Percentiles rank a stretch among this genome's conserved stretches.
Conservation (phyloP, 768 basidiomycete genomes). For the Psilocybe cubensis region DNA sequence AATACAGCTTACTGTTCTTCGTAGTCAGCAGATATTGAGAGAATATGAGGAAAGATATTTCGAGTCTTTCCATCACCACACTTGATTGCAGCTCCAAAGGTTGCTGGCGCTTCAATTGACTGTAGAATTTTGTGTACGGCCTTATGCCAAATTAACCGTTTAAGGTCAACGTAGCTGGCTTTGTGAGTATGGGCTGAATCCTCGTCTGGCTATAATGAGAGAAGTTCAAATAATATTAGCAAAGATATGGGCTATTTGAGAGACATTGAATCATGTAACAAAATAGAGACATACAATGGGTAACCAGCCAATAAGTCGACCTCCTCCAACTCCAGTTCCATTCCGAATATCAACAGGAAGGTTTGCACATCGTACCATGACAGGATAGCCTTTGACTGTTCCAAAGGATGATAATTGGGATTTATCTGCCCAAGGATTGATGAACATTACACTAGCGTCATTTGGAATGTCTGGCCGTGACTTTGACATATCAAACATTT, state of each 20-base stretch:
- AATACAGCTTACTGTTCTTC: too few relatives aligned
- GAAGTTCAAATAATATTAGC: too few relatives aligned
- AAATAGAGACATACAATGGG: constrained; percentile 29
- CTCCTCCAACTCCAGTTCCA: constrained; percentile 33
- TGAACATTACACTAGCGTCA: constrained; percentile 27
- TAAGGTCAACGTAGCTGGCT: constrained; percentile 28
- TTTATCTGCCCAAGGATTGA: constrained; percentile 44
- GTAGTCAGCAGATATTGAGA: too few relatives aligned
- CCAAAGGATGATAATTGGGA: constrained; percentile 40
- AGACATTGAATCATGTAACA: background rate
- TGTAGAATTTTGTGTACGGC: too few relatives aligned
- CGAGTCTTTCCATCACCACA: too few relatives aligned
- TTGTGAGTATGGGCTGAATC: too few relatives aligned
- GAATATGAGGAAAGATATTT: too few relatives aligned
- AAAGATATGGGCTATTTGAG: too few relatives aligned
- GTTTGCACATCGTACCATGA: constrained; percentile 34
- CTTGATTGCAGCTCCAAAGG: too few relatives aligned
- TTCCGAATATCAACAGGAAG: constrained; percentile 35
- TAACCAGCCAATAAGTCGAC: constrained; percentile 37
- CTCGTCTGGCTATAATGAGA: too few relatives aligned
- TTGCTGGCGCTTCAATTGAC: too few relatives aligned
- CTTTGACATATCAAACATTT: background rate
- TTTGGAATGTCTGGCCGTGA: constrained; percentile 19
- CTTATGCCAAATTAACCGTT: constrained; percentile 50
- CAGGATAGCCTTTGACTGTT: constrained; percentile 36